Evolutionary conservation across 2,329 filamentous ascomycete species (phyloP).

Genomic region (Fusarium sp.): DNA sequence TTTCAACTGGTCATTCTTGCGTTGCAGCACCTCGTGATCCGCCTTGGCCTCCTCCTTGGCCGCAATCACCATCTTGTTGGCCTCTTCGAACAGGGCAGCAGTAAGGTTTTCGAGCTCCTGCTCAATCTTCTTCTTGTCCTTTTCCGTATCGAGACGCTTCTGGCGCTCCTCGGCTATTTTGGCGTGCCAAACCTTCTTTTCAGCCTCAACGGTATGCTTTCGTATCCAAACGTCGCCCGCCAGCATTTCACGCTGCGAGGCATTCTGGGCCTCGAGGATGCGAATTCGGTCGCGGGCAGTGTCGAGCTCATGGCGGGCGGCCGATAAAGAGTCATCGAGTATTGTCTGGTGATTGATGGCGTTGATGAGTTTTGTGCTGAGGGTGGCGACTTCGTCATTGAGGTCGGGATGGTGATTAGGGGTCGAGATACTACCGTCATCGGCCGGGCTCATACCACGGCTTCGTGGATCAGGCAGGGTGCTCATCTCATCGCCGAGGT

Average conservation of each 20-base stretch:
- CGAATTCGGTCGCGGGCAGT: conserved; percentile 74
- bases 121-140: conserved; percentile 90
- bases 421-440: conserved; percentile 48
- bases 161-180: conserved; percentile 74
- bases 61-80: conserved; percentile 94
- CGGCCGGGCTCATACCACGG: conserved; percentile 61
- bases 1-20: conserved; percentile 88
- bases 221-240: conserved; percentile 80
- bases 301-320: conserved; percentile 86
- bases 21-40: conserved; percentile 83
- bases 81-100: conserved; percentile 95
- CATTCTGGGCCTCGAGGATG: conserved; percentile 74
- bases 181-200: conserved; percentile 70
- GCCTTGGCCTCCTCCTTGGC: conserved; percentile 90
- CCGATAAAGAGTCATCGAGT: conserved; percentile 88
- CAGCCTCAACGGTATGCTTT: conserved; percentile 79
- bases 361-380: conserved; percentile 96
- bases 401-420: conserved; percentile 66
- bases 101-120: conserved; percentile 92
- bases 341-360: conserved; percentile 97
- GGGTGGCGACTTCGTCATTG: conserved; percentile 81
- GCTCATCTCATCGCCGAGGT: conserved; percentile 72
- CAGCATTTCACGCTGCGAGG: conserved; percentile 78
- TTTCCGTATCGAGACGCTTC: conserved; percentile 74
- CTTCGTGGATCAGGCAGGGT: conserved; percentile 75